A percentile compares a stretch with the other conserved stretches of the same genome.
phyloP scores from a whole-genome alignment of 768 basidiomycete species.

The Serpula lacrymans region DNA sequence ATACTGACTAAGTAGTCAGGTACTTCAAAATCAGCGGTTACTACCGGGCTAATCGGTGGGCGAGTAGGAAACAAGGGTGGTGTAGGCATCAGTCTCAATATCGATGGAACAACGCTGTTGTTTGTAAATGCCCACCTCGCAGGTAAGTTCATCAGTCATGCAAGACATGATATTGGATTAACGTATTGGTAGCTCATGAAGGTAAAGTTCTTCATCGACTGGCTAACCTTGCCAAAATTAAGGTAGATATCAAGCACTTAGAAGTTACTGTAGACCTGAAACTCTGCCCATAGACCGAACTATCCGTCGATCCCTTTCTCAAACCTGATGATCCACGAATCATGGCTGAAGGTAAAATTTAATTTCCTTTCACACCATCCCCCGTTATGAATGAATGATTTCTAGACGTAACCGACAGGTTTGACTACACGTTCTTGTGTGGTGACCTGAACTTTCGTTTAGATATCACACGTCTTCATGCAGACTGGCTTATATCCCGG shows the following conservation, averaged over 20 bases:
- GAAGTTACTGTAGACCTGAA: slow-evolving; percentile 4
- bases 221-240: slow-evolving; percentile 86
- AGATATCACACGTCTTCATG: slow-evolving; percentile 85
- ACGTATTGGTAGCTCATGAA: slow-evolving; percentile 58
- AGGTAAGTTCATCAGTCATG: slow-evolving; percentile 40
- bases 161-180: background rate
- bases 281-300: slow-evolving; percentile 49
- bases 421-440: slow-evolving; percentile 85
- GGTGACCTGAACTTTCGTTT: slow-evolving; percentile 93
- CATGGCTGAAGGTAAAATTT: slow-evolving; percentile 70
- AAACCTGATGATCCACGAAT: slow-evolving; percentile 57
- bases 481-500: slow-evolving; percentile 88
- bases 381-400: slow-evolving; percentile 1
- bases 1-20: slow-evolving; percentile 35
- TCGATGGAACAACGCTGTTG: slow-evolving; percentile 78
- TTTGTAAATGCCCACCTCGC: slow-evolving; percentile 93
- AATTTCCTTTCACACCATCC: slow-evolving; percentile 7
- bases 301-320: slow-evolving; percentile 78
- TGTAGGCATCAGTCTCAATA: slow-evolving; percentile 84
- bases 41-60: slow-evolving; percentile 87
- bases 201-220: slow-evolving; percentile 74
- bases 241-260: slow-evolving; percentile 38
- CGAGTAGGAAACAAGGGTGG: slow-evolving; percentile 92
- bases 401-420: slow-evolving; percentile 76
- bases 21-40: slow-evolving; percentile 77